A percentile compares a stretch with the other conserved stretches of the same genome.
Evolutionary conservation across 495 filamentous ascomycete genomes (phyloP).

Genomic region (Penicillium cosmopolitanum): DNA sequence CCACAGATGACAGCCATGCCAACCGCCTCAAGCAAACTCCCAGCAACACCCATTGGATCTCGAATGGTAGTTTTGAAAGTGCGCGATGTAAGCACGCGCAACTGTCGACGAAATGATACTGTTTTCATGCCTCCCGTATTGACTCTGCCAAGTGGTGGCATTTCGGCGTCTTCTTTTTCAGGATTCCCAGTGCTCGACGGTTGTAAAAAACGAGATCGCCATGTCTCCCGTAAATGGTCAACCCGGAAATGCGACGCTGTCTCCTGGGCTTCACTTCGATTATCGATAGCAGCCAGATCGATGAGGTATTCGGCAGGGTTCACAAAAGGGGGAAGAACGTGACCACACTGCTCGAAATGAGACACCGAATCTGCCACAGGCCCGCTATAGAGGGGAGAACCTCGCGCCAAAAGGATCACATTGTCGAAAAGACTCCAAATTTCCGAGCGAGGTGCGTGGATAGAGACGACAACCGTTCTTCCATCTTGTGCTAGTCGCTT

Average conservation of each 20-base stretch:
- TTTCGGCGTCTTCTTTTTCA: constrained; percentile 3
- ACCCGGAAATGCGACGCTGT: constrained; percentile 58
- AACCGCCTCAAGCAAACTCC: constrained; percentile 65
- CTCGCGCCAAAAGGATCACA: constrained; percentile 64
- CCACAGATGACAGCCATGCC: constrained; percentile 69
- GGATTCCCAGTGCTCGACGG: constrained; percentile 12
- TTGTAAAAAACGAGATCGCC: constrained; percentile 40
- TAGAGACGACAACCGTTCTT: constrained; percentile 70
- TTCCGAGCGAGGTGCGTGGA: constrained; percentile 75
- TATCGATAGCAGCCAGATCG: constrained; percentile 72
- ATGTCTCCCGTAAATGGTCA: constrained; percentile 54
- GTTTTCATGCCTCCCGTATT: constrained; percentile 20
- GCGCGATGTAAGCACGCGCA: constrained; percentile 64
- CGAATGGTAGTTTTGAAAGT: constrained; percentile 68
- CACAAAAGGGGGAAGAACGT: constrained; percentile 64
- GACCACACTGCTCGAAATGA: constrained; percentile 61
- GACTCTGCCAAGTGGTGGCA: neutral
- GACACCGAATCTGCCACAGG: constrained; percentile 51
- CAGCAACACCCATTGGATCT: constrained; percentile 72
- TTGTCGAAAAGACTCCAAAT: constrained; percentile 76
- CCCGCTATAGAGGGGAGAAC: constrained; percentile 68
- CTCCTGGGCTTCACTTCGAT: constrained; percentile 63
- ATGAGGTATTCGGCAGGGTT: constrained; percentile 77
- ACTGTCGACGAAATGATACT: constrained; percentile 59
- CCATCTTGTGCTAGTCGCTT: constrained; percentile 67